phyloP scores from a whole-genome alignment of 306 rosid species.

The Corylus heterophylla region DNA sequence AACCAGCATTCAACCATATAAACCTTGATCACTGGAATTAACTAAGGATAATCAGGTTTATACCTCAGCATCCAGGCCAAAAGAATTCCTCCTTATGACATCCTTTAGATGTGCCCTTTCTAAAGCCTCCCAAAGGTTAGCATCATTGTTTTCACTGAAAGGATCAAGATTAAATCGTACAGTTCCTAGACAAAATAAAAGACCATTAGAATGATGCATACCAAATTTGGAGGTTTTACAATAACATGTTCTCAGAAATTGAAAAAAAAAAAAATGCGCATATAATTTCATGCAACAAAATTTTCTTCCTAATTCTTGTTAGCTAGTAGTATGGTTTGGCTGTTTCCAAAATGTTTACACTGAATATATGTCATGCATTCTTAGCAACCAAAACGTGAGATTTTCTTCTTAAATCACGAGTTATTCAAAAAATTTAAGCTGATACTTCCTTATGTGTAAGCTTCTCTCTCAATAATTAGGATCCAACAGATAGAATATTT shows the following conservation, averaged over 20 bases:
- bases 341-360: background rate
- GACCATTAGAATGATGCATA: constrained; percentile 6
- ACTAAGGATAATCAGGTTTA: background rate
- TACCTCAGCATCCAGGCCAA: constrained; percentile 90
- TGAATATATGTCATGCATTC: background rate
- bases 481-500: too few relatives aligned
- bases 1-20: background rate
- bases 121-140: constrained; percentile 86
- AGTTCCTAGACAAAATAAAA: constrained; percentile 52
- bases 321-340: constrained; percentile 1
- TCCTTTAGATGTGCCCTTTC: constrained; percentile 84
- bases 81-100: constrained; percentile 60
- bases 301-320: background rate
- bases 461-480: too few relatives aligned
- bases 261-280: background rate
- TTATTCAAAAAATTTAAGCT: too few relatives aligned
- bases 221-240: background rate
- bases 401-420: background rate
- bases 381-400: background rate
- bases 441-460: too few relatives aligned
- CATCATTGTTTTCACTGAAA: constrained; percentile 70
- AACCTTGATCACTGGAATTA: constrained; percentile 11
- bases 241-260: background rate
- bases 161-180: constrained; percentile 89
- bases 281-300: background rate